Evolutionary conservation across 129 eudicot genomes (phyloP), one percentile per base, ranked within the genome.

Genomic region (Arctium minus): DNA sequence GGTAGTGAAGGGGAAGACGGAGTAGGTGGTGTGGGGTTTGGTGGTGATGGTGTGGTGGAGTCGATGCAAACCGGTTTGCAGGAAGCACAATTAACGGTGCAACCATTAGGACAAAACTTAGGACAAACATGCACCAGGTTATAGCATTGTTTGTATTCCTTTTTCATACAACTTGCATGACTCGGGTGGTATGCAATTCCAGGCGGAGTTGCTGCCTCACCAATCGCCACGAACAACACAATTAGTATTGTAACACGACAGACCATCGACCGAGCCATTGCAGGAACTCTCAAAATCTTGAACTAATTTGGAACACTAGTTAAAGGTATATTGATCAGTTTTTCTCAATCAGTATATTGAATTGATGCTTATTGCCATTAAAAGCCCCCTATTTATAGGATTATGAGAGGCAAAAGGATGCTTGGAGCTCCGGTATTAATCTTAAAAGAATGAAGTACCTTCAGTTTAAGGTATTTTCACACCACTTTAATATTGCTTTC

Each of bases 121-220:
- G 97, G 97, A 65, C 94, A 92, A 11, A 89, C 94, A 84, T 90
- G 93, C 71, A 77, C 93, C 72, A 91, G 73, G 73, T 91, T 93
- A 50, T 91, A 64, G 36, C 97, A 93, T 29, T 73, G 10, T 79
- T 91, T 93, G 89, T 78, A 89, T 9, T 71, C 50, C 36, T 75
- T 67, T 53, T 75, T 76, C 70, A 30, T 73, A 46, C 96, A 93
- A 1, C 76, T 84, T 50, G 92, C 93, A 36, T 86, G 82, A 80
- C 88, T 86, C 22, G 93, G 96, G 67, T 88, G 73, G 0, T 89
- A 85, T 53, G 97, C 92, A 79, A 86, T 91, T 65, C 93, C 92
- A 0, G 93, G 97, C 10, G 97, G 95, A 62, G 93, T 89, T 71
- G 88, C 84, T 10, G 77, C 53, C 32, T 8, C 78, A 50, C 29